These are phyloP conservation scores for Jaltomata sinuosa DNA, from an alignment of 257 asterid species.

Conservation along the genomic window DNA sequence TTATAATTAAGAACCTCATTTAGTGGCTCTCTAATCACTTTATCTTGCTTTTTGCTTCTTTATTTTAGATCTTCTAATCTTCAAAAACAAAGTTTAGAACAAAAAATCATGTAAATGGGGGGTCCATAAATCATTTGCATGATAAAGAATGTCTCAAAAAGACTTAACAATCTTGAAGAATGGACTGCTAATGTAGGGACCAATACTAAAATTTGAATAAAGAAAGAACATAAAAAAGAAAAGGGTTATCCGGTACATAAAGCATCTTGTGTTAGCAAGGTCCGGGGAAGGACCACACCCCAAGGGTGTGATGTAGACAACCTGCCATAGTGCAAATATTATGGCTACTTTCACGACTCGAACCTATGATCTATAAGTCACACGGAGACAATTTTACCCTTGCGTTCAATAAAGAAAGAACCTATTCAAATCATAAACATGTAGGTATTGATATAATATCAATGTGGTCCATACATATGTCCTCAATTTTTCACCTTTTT, in stretches of 20 bases:
- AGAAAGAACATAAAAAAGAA: not conserved
- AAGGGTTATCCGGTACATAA: too few relatives aligned
- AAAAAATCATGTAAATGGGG: not conserved
- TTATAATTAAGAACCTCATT: not conserved
- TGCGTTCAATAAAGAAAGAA: not conserved
- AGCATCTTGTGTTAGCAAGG: not conserved
- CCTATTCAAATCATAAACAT: not conserved
- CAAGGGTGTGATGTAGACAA: not conserved
- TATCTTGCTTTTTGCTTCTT: not conserved
- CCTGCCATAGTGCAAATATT: not conserved
- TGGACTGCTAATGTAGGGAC: not conserved
- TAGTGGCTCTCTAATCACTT: not conserved
- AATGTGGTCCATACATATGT: not conserved
- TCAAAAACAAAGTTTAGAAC: not conserved
- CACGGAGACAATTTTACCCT: not conserved
- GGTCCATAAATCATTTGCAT: conserved; percentile 1
- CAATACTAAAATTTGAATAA: not conserved
- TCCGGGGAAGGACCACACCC: not conserved
- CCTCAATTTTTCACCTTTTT: not conserved
- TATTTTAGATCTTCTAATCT: not conserved
- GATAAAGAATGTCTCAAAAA: not conserved
- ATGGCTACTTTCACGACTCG: not conserved
- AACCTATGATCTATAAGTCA: not conserved
- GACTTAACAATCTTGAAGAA: not conserved
- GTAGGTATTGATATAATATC: not conserved